phyloP scores from a whole-genome alignment of 139 green algal species.

The Eudorina sp. region DNA sequence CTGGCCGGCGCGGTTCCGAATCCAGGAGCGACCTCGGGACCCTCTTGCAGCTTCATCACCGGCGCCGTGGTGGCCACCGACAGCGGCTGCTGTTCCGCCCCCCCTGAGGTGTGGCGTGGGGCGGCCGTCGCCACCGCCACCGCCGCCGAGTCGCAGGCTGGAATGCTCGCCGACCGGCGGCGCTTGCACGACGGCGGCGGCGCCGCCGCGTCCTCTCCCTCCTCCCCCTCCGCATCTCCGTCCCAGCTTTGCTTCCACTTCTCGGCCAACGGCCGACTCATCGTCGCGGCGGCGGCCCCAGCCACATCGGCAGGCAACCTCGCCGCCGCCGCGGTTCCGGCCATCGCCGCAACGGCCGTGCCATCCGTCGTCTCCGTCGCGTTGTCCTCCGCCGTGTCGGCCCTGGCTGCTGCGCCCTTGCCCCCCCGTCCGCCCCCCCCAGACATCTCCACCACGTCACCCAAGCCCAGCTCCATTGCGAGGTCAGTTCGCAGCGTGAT shows the following conservation, averaged over 20 bases:
- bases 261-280: neutral
- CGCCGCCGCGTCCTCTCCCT: neutral
- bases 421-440: neutral
- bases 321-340: neutral
- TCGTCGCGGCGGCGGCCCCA: neutral
- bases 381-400: neutral
- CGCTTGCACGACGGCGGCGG: neutral
- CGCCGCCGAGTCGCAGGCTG: neutral
- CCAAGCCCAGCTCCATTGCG: conserved; percentile 3
- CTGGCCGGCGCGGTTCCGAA: no score
- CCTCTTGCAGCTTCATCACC: no score
- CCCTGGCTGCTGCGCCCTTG: neutral
- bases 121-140: neutral
- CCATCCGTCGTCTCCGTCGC: neutral
- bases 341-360: no score
- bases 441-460: neutral
- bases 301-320: neutral
- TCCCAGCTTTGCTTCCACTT: neutral
- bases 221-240: no score
- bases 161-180: neutral
- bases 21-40: no score
- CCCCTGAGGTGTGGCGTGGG: no score
- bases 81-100: neutral
- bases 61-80: no score
- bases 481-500: neutral